phyloP scores from a whole-genome alignment of 2,329 filamentous ascomycete genomes.

The Fusarium sp. region DNA sequence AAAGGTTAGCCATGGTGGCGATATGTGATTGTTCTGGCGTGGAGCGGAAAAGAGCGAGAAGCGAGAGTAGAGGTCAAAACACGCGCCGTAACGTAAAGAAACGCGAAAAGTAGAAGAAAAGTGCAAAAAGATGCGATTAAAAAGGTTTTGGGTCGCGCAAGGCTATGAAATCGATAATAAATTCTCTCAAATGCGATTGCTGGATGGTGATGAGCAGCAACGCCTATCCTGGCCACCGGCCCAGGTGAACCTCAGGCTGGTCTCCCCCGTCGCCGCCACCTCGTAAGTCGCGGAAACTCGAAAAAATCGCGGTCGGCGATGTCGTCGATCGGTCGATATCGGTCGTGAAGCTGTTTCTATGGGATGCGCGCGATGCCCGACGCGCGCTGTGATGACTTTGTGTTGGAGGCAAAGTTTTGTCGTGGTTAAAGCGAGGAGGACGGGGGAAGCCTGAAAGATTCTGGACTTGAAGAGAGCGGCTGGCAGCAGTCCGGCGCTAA shows the following conservation, averaged over 20 bases:
- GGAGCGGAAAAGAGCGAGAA: slow-evolving; percentile 43
- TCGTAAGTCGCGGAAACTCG: slow-evolving; percentile 51
- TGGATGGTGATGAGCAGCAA: slow-evolving; percentile 56
- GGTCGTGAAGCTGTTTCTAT: slow-evolving; percentile 43
- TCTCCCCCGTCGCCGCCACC: slow-evolving; percentile 60
- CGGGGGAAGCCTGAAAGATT: slow-evolving; percentile 56
- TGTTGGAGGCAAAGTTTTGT: slow-evolving; percentile 55
- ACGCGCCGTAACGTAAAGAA: slow-evolving; percentile 39
- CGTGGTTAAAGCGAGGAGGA: slow-evolving; percentile 56
- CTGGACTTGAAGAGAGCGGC: slow-evolving; percentile 55
- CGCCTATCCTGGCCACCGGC: slow-evolving; percentile 59
- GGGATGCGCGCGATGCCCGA: slow-evolving; percentile 59
- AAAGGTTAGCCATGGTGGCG: slow-evolving; percentile 87
- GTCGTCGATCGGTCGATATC: slow-evolving; percentile 47
- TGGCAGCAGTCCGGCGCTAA: slow-evolving; percentile 45
- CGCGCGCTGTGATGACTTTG: slow-evolving; percentile 63
- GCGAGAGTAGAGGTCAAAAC: slow-evolving; percentile 39
- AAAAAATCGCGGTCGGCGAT: slow-evolving; percentile 52
- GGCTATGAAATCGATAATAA: slow-evolving; percentile 49
- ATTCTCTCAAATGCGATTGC: slow-evolving; percentile 46
- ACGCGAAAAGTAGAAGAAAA: slow-evolving; percentile 44
- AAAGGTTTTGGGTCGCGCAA: slow-evolving; percentile 39
- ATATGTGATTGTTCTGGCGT: slow-evolving; percentile 47
- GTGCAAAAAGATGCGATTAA: slow-evolving; percentile 35
- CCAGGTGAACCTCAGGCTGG: slow-evolving; percentile 59